Percentiles rank a stretch among this genome's conserved stretches.
phyloP scores from a whole-genome alignment of 768 basidiomycete genomes.

The Dentipellis fragilis region DNA sequence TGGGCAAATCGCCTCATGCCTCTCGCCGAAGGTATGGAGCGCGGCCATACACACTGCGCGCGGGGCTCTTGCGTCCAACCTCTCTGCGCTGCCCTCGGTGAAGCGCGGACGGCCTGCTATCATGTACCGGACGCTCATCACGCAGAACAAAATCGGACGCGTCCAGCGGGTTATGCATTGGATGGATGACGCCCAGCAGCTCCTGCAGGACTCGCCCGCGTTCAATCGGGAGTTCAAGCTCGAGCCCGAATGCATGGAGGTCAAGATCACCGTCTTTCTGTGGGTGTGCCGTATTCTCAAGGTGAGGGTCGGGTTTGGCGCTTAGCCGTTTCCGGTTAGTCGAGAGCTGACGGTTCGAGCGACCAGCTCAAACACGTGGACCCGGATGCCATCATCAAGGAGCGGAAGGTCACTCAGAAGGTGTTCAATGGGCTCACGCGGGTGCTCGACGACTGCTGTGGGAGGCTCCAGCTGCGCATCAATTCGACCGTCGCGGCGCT shows the following conservation, averaged over 20 bases:
- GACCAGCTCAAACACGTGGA: neutral
- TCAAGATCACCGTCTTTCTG: constrained; percentile 6
- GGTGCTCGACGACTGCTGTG: neutral
- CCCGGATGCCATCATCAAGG: neutral
- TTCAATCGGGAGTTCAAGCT: neutral
- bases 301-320: constrained; percentile 2
- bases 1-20: neutral
- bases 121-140: neutral
- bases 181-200: neutral
- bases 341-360: neutral
- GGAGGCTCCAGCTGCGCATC: neutral
- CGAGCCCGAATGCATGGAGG: neutral
- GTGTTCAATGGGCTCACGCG: neutral
- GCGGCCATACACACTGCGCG: neutral
- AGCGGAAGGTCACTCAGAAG: neutral
- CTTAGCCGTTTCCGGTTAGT: neutral
- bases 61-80: neutral
- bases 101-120: neutral
- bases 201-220: neutral
- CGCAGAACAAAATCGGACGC: neutral
- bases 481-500: neutral
- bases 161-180: neutral
- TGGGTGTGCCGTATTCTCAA: constrained; percentile 11
- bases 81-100: neutral
- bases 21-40: neutral